Evolutionary conservation across 495 filamentous ascomycete genomes (phyloP).

Genomic region (Hypoxylon lienhwacheense): DNA sequence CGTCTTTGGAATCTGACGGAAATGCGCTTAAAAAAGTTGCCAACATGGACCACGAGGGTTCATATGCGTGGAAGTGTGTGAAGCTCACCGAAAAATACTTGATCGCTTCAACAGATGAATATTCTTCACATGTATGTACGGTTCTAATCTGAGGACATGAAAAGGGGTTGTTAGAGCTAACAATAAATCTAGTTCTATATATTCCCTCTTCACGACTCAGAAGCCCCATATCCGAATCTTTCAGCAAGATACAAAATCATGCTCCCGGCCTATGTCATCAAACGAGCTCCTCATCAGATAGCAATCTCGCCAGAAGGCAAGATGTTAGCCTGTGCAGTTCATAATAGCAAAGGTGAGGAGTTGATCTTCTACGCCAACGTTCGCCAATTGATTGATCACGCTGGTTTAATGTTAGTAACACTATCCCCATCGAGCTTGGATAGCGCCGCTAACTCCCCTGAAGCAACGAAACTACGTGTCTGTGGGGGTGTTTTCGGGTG

Average conservation of each 20-base stretch:
- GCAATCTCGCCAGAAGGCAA: conserved; percentile 40
- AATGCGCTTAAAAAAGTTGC: conserved; percentile 2
- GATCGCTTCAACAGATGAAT: conserved; percentile 28
- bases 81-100: conserved; percentile 24
- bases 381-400: background rate
- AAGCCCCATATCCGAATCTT: conserved; percentile 9
- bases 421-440: background rate
- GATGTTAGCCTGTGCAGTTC: conserved; percentile 26
- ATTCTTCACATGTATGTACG: conserved; percentile 16
- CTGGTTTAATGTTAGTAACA: too few relatives aligned
- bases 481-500: background rate
- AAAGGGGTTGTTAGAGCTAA: background rate
- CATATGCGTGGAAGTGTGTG: conserved; percentile 23
- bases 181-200: conserved; percentile 19
- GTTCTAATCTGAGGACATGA: background rate
- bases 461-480: background rate
- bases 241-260: conserved; percentile 14
- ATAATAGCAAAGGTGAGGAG: background rate
- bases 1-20: conserved; percentile 11
- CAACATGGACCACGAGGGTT: background rate
- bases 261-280: background rate
- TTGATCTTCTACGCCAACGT: conserved; percentile 11
- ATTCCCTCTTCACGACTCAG: conserved; percentile 20
- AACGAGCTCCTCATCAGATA: conserved; percentile 16
- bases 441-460: background rate